Evolutionary conservation across 257 asterid genomes (phyloP), one percentile per base, ranked within the genome.

Genomic region (Solanum pimpinellifolium): DNA sequence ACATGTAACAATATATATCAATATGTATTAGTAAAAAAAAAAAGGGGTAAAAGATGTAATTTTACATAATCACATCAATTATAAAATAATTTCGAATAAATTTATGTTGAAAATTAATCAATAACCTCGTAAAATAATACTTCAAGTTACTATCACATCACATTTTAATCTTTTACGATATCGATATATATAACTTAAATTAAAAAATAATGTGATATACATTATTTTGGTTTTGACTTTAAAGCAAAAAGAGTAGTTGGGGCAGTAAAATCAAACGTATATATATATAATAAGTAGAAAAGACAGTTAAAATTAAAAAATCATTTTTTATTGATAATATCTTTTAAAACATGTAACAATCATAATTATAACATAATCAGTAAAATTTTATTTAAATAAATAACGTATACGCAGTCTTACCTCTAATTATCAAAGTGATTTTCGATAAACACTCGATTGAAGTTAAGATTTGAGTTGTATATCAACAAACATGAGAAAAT

Each of bases 191-290:
- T 41, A 42, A 13, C 1, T n/a, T 23, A 41, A 41, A 23, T 29
- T 14, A 2, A 35, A 75, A 74, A 21, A 39, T 37, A 5, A 46
- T 21, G 62, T 16, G 29, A 52, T 52, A 52, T 16, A 75, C 6
- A 75, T 16, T 18, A 52, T 18, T 70, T 47, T 60, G 65, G 37
- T 20, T 83, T 87, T 70, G 89, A 87, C 87, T 87, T 70, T 18
- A 39, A 13, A 66, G 31, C 65, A 9, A 47, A 88, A 27, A 42
- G 85, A 66, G 86, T 31, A 77, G 86, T 85, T 18, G 83, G 74
- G 25, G 68, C 39, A 35, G 49, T 35, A 68, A 86, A 86, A 74
- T 37, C 52, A 60, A 59, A 39, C 23, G 25, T 4, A 6, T 33
- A 23, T n/a, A 23, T 5, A 39, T 1, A 60, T 21, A 35, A 52